Percentiles rank a stretch among this genome's conserved stretches.
Evolutionary conservation across 176 grass and related monocot genomes (phyloP).

Genomic region (Avena atlantica): DNA sequence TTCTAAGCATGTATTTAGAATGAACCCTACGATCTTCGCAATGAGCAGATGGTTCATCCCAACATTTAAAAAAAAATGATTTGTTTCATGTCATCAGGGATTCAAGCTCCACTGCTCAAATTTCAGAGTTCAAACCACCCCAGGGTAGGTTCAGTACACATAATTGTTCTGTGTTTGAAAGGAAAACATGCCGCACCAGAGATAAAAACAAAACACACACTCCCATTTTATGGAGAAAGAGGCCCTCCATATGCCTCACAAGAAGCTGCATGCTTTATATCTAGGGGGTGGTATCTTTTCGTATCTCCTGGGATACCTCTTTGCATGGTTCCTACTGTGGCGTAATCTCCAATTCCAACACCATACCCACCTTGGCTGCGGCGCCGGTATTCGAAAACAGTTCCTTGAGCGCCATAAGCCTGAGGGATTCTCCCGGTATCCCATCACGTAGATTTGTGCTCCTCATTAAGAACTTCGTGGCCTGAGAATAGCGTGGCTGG

Average conservation of each 20-base stretch:
- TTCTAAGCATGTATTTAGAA: too few relatives aligned
- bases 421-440: background rate
- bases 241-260: background rate
- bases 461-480: background rate
- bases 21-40: too few relatives aligned
- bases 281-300: background rate
- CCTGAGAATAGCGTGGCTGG: background rate
- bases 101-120: background rate
- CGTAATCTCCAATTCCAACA: background rate
- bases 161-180: background rate
- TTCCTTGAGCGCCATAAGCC: background rate
- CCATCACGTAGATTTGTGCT: background rate
- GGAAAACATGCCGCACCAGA: background rate
- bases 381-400: background rate
- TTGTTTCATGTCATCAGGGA: too few relatives aligned
- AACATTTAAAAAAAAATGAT: too few relatives aligned
- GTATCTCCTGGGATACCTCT: background rate
- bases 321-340: background rate
- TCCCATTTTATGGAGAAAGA: background rate
- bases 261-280: background rate
- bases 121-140: background rate
- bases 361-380: conserved; percentile 13
- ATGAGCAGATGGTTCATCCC: too few relatives aligned
- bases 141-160: too few relatives aligned
- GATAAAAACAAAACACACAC: background rate